Base-by-base conservation (phyloP, 371 early-diverging fungal species). In the Haplosporangium sp. region DNA sequence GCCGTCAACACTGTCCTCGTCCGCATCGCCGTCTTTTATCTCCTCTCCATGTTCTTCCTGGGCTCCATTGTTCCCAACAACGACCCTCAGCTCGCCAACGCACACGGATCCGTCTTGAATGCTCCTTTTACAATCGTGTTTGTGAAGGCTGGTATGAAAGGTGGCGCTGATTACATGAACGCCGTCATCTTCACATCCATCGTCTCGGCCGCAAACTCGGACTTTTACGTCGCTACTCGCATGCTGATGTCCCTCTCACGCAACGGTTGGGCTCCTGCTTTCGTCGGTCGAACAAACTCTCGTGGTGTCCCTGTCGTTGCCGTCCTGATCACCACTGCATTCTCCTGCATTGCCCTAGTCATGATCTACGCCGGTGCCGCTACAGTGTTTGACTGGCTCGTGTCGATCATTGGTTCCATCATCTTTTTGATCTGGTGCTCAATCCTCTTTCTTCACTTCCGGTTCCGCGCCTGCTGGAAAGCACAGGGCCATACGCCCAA, bases 391-490 rank as follows among this genome's bases (percentile, higher is more conserved):
- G 67, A 81, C 42, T 93, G 92, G 88, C 86, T 95, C 51, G 75
- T 91, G 69, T 89, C 84, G 63, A 84, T 95, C 52, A 86, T 92
- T 53, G 91, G 92, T 6, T 85, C 92, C 13, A 85, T 91, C n/a
- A 92, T 94, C 48, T 91, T 95, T 62, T 80, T 92, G 56, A 89
- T 90, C 57, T 96, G 95, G 95, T 64, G 88, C 61, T 87, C 89
- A 47, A 95, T 96, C 67, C 83, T 87, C 9, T 76, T 90, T 63
- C 86, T 89, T 37, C 95, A 96, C 67, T 80, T 91, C 70, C 92
- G 95, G 6, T 96, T 96, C 88, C 91, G 95, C 37, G 85, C 82
- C 20, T 95, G 94, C 20, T 92, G 87, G 64, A 73, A 81, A 13
- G 84, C 85, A 6, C 96, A 95, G 74, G 92, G 91, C 6, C 86